Evolutionary conservation across 352 stramenopile species (phyloP).

Genomic region (Phytopythium sindhum): DNA sequence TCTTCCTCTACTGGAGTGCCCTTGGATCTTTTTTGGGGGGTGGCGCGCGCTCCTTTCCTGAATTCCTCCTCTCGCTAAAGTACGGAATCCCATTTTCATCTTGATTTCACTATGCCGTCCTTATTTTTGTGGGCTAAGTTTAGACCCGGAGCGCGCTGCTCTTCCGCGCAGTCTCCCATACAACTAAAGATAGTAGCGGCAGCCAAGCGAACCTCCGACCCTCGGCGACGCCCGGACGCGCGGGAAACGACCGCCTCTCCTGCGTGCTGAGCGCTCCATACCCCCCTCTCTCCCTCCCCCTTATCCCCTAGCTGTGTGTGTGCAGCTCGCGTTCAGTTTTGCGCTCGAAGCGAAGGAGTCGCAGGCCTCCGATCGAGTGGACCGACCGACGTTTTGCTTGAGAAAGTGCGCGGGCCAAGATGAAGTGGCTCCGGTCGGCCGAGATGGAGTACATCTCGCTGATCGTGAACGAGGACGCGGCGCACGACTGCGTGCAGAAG

Average conservation of each 20-base stretch:
- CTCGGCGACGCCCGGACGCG: too few species aligned
- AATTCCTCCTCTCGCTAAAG: background rate
- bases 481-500: slow-evolving; percentile 96
- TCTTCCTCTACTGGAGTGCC: background rate
- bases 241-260: background rate
- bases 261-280: background rate
- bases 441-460: slow-evolving; percentile 99
- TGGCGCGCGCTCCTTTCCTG: too few species aligned
- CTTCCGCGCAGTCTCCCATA: background rate
- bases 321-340: background rate
- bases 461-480: slow-evolving; percentile 97
- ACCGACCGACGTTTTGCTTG: background rate
- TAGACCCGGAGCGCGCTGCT: background rate
- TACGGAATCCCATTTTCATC: background rate
- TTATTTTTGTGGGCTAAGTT: background rate
- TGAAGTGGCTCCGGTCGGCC: slow-evolving; percentile 97
- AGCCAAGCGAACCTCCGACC: background rate
- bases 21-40: background rate
- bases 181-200: background rate
- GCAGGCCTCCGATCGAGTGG: background rate
- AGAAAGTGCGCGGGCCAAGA: slow-evolving; percentile 14
- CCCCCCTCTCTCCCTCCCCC: background rate
- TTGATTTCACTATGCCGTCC: background rate
- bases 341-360: background rate
- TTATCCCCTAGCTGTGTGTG: background rate